Evolutionary conservation across 2,329 filamentous ascomycete species (phyloP).

Genomic region (Aspergillus caelatus): DNA sequence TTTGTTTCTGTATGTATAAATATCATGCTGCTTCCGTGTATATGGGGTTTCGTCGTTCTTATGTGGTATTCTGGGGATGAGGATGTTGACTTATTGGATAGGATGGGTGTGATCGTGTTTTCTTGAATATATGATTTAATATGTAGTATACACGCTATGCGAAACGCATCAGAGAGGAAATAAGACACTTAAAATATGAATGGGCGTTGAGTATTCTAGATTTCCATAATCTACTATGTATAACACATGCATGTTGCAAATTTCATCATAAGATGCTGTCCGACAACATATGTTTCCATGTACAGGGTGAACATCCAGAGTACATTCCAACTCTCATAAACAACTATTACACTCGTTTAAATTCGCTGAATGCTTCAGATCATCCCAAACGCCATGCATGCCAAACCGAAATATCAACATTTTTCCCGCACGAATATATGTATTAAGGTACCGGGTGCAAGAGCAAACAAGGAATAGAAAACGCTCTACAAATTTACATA

Average conservation of each 20-base stretch:
- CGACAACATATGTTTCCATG: background rate
- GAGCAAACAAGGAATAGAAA: background rate
- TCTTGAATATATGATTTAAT: background rate
- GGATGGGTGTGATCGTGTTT: background rate
- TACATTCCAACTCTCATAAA: conserved; percentile 2
- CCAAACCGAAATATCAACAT: conserved; percentile 8
- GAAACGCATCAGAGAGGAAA: no score
- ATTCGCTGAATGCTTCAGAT: conserved; percentile 13
- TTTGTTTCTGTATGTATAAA: no score
- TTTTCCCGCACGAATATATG: conserved; percentile 9
- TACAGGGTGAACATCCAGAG: background rate
- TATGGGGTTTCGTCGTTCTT: no score
- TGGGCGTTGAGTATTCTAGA: no score
- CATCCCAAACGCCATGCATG: conserved; percentile 21
- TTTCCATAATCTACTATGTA: background rate
- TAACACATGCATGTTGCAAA: background rate
- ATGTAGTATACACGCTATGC: no score
- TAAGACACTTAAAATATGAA: no score
- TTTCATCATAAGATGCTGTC: background rate
- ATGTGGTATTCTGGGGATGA: no score
- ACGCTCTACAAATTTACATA: conserved; percentile 64
- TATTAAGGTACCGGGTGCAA: conserved; percentile 6
- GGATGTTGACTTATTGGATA: background rate
- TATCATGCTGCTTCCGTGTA: no score
- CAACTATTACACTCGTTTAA: conserved; percentile 10